Percentiles rank a stretch among this genome's conserved stretches.
Conservation (phyloP, 768 basidiomycete species). For the Amanita jacksonii region DNA sequence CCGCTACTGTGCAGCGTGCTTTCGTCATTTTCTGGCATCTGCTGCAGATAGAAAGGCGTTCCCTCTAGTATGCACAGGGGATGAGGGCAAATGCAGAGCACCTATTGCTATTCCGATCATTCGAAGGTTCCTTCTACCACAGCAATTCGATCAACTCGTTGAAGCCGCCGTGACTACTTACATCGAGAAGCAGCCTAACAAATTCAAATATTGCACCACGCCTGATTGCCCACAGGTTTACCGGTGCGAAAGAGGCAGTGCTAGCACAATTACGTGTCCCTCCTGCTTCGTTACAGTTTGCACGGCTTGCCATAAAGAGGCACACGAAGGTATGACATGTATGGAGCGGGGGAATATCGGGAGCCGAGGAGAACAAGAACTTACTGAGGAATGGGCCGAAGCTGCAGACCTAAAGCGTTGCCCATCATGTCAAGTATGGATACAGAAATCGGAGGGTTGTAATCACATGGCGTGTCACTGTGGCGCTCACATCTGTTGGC, state of each 20-base stretch:
- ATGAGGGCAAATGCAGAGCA: neutral
- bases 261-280: conserved; percentile 29
- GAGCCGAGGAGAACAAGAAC: conserved; percentile 31
- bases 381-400: conserved; percentile 31
- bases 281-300: conserved; percentile 43
- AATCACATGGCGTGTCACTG: conserved; percentile 47
- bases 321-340: conserved; percentile 44
- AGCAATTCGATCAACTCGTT: conserved; percentile 32
- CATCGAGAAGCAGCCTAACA: conserved; percentile 32
- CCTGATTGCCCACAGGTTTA: conserved; percentile 48
- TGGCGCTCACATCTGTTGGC: conserved; percentile 48
- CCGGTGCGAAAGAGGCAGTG: conserved; percentile 8
- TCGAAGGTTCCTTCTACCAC: conserved; percentile 26
- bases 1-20: conserved; percentile 3
- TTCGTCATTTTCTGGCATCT: conserved; percentile 1
- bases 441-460: conserved; percentile 44
- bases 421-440: conserved; percentile 33
- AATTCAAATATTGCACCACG: conserved; percentile 44
- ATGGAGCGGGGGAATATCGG: conserved; percentile 21
- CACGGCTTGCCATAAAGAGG: conserved; percentile 36
- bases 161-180: conserved; percentile 36
- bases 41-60: conserved; percentile 5
- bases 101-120: conserved; percentile 31
- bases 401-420: conserved; percentile 34
- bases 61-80: conserved; percentile 6